A percentile compares a stretch with the other conserved stretches of the same genome.
Conservation (phyloP, 1,284 basidiomycete genomes). For the Takashimella koratensis region DNA sequence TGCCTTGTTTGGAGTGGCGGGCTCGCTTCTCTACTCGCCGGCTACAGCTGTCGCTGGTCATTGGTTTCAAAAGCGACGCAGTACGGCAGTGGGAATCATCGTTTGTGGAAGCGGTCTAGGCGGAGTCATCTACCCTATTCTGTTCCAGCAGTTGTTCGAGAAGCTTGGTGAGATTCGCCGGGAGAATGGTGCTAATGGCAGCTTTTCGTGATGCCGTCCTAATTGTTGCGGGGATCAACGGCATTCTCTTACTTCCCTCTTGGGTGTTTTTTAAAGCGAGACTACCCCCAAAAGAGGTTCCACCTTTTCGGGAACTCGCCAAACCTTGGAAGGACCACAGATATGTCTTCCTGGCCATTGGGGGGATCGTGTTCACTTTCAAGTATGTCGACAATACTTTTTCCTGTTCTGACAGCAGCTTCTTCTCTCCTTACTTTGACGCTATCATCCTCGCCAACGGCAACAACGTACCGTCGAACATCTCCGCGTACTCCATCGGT, state of each 20-base stretch:
- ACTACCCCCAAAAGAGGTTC: conserved; percentile 16
- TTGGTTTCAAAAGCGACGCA: conserved; percentile 42
- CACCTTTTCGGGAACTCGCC: conserved; percentile 10
- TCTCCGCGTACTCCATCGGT: conserved; percentile 17
- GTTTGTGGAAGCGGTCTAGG: conserved; percentile 42
- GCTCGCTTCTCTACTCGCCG: conserved; percentile 38
- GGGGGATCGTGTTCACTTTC: conserved; percentile 30
- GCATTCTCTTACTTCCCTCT: conserved; percentile 18
- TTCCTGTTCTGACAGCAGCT: conserved; percentile 1
- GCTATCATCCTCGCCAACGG: conserved; percentile 11
- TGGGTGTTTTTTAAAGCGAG: conserved; percentile 21
- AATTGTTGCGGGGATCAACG: conserved; percentile 19
- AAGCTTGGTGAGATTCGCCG: conserved; percentile 28
- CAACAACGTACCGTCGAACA: conserved; percentile 17
- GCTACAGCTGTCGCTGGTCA: conserved; percentile 44
- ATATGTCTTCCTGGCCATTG: conserved; percentile 33
- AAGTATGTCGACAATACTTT: conserved; percentile 12
- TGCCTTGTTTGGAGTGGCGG: conserved; percentile 36
- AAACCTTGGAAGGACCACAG: conserved; percentile 30
- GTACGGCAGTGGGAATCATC: conserved; percentile 43
- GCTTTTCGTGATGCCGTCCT: conserved; percentile 21
- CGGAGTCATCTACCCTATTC: conserved; percentile 45
- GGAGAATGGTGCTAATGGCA: not conserved
- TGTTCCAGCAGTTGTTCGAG: conserved; percentile 35
- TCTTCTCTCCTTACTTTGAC: conserved; percentile 24